Percentiles rank a stretch among this genome's conserved stretches.
Evolutionary conservation across 1,284 basidiomycete species (phyloP).

Genomic region (Wallemia hederae): DNA sequence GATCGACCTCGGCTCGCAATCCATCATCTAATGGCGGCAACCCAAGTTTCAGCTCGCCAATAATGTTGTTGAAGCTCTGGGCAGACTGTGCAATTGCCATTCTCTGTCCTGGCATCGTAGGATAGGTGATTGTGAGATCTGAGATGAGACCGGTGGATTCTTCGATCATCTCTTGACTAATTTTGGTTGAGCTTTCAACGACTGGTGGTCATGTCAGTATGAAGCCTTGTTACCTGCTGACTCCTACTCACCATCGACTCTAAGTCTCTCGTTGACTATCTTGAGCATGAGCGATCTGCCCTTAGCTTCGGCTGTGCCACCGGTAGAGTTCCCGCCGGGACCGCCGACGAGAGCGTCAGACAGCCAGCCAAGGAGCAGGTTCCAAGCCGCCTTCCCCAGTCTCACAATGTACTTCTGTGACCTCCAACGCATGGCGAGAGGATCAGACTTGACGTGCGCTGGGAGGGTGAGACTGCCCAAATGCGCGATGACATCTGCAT

Average conservation of each 20-base stretch:
- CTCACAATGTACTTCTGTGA: conserved; percentile 70
- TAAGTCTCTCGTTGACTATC: conserved; percentile 74
- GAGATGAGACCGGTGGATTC: conserved; percentile 52
- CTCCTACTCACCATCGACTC: conserved; percentile 43
- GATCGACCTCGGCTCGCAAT: conserved; percentile 44
- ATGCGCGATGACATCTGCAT: conserved; percentile 43
- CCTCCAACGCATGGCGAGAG: conserved; percentile 54
- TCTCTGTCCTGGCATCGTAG: neutral
- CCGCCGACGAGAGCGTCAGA: conserved; percentile 58
- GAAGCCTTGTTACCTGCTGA: neutral
- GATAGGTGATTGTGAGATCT: conserved; percentile 26
- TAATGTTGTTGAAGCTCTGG: conserved; percentile 39
- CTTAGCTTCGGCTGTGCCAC: conserved; percentile 40
- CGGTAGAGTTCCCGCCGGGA: conserved; percentile 34
- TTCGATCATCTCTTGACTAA: conserved; percentile 17
- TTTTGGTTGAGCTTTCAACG: neutral
- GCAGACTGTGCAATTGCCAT: conserved; percentile 13
- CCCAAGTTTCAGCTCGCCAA: conserved; percentile 53
- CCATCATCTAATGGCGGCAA: conserved; percentile 45
- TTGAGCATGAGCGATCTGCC: conserved; percentile 46
- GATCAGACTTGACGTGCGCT: conserved; percentile 55
- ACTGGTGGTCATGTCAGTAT: neutral
- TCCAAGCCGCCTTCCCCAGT: conserved; percentile 74
- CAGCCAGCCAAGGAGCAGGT: conserved; percentile 78
- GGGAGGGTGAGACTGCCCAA: conserved; percentile 57